A percentile compares a stretch with the other conserved stretches of the same genome.
These are phyloP conservation scores for Pholiota microspora DNA, from an alignment of 768 basidiomycete species.

Conservation along the genomic window DNA sequence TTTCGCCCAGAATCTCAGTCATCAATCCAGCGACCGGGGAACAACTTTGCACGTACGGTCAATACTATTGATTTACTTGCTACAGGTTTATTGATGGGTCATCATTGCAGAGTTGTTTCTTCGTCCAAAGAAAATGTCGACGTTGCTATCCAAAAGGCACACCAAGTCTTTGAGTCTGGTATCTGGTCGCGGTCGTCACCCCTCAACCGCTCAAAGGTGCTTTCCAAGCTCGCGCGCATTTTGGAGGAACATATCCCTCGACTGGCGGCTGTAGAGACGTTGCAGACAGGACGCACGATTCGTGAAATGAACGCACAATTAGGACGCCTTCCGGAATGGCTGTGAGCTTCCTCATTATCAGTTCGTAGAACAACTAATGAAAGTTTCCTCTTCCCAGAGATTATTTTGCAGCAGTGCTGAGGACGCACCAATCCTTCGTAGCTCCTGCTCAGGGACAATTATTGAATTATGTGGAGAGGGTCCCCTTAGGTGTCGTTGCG, in stretches of 20 bases:
- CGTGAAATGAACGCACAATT: constrained; percentile 84
- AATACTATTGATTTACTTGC: not conserved
- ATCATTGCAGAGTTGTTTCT: constrained; percentile 46
- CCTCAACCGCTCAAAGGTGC: constrained; percentile 58
- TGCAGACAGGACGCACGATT: constrained; percentile 81
- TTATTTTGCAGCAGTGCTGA: constrained; percentile 72
- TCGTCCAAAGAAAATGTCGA: constrained; percentile 52
- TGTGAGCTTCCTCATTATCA: constrained; percentile 44
- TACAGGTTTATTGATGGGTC: not conserved
- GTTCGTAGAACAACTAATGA: not conserved
- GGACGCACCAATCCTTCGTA: constrained; percentile 68
- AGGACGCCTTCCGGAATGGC: constrained; percentile 79
- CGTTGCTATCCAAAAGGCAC: constrained; percentile 50
- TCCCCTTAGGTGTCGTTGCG: constrained; percentile 86
- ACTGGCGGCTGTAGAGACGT: constrained; percentile 62
- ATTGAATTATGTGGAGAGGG: constrained; percentile 74
- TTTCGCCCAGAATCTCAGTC: constrained; percentile 43
- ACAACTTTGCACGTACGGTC: constrained; percentile 43
- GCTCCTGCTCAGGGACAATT: constrained; percentile 79
- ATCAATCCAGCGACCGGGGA: constrained; percentile 70
- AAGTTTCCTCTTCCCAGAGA: constrained; percentile 39
- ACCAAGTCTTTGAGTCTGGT: constrained; percentile 61
- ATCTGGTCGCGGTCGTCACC: constrained; percentile 67
- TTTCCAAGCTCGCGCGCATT: constrained; percentile 61
- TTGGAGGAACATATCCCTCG: constrained; percentile 58